Conservation (phyloP, 331 rosid species). For the Acacia pycnantha region DNA sequence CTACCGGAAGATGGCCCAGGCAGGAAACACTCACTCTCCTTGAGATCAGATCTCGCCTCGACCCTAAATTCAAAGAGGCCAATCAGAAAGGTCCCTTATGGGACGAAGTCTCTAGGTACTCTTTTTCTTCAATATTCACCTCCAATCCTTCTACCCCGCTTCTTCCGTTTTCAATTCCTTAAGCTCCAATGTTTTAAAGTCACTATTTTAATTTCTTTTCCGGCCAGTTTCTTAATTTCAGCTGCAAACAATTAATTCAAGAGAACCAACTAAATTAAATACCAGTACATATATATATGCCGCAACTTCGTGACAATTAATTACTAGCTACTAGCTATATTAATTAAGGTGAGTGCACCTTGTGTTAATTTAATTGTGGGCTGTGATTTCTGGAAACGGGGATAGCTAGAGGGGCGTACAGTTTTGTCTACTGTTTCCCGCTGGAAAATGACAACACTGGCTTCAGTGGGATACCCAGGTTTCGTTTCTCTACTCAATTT, state of each 20-base stretch:
- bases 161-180: background rate
- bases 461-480: constrained; percentile 13
- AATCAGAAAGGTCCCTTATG: constrained; percentile 96
- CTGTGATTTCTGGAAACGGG: constrained; percentile 19
- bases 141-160: background rate
- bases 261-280: background rate
- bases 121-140: background rate
- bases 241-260: background rate
- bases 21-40: constrained; percentile 97
- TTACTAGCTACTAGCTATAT: background rate
- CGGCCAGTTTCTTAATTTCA: background rate
- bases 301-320: background rate
- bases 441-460: constrained; percentile 37
- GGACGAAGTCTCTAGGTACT: constrained; percentile 96
- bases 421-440: constrained; percentile 21
- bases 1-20: constrained; percentile 90
- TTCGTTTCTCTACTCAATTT: constrained; percentile 25
- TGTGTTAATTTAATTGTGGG: constrained; percentile 20
- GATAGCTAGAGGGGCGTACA: background rate
- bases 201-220: background rate
- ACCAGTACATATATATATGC: background rate
- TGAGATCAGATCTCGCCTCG: constrained; percentile 96
- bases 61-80: constrained; percentile 90
- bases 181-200: background rate
- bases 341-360: constrained; percentile 18